Evolutionary conservation across 331 rosid species (phyloP).

Genomic region (Erythrophleum ivorense): DNA sequence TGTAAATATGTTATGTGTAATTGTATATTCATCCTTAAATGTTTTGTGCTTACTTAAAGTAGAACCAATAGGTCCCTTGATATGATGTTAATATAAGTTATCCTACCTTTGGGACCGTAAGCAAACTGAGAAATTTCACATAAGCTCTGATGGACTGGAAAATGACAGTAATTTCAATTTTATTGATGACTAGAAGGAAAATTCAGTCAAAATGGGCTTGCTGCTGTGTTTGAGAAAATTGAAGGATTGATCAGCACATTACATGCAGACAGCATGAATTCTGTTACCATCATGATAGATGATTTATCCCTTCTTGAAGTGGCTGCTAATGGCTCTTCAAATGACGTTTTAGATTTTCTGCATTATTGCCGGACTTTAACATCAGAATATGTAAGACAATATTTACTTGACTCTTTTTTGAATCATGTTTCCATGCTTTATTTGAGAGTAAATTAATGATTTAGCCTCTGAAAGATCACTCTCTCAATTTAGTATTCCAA

Average conservation of each 20-base stretch:
- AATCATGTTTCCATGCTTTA: constrained; percentile 1
- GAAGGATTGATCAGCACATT: constrained; percentile 54
- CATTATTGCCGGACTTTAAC: constrained; percentile 82
- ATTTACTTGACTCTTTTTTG: constrained; percentile 2
- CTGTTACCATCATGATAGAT: constrained; percentile 69
- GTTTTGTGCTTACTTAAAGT: constrained; percentile 30
- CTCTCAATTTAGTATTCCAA: no score
- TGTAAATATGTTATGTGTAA: not conserved
- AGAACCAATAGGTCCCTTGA: not conserved
- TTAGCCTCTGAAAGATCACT: no score
- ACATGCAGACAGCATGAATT: constrained; percentile 56
- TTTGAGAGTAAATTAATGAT: not conserved
- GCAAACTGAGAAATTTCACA: constrained; percentile 23
- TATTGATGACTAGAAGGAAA: constrained; percentile 55
- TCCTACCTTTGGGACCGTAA: not conserved
- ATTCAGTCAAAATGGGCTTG: constrained; percentile 55
- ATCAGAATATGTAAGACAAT: constrained; percentile 70
- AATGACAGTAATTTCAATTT: constrained; percentile 23
- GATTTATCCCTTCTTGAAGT: constrained; percentile 85
- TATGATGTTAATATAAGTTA: constrained; percentile 1
- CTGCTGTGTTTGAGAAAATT: constrained; percentile 69
- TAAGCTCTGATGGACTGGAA: constrained; percentile 20
- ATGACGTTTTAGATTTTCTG: constrained; percentile 82
- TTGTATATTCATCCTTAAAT: not conserved
- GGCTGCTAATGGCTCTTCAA: constrained; percentile 76